Evolutionary conservation across 768 basidiomycete species (phyloP), one percentile per base, ranked within the genome.

Genomic region (Hygrocybe punicea): DNA sequence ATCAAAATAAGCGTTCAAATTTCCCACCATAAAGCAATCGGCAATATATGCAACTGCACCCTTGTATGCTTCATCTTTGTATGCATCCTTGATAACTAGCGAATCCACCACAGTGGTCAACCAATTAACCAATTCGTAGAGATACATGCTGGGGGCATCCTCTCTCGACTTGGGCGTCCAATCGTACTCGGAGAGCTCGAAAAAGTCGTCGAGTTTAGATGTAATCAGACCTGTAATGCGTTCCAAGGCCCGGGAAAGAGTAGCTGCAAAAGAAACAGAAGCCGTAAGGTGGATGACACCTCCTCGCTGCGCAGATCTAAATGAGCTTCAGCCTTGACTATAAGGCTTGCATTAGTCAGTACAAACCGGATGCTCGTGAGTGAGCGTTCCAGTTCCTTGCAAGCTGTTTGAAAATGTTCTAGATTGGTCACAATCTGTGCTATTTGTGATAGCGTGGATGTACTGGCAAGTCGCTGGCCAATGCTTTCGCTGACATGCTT

Each of bases 51-150:
- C 78, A n/a, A 96, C 77, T 13, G 97, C 95, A 44, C 85, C 87
- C 60, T 82, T 84, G 70, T 97, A 99, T 9, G 91, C 92, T 62
- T 91, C 86, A 53, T 93, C 89, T 72, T 94, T 95, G 75, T 93
- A 87, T 9, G 75, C 72, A 56, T 94, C 90, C 55, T 90, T 86
- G 73, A 98, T 84, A 58, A 80, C 82, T 62, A 87, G 84, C 57
- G 84, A 92, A 70, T 98, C 97, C 48, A 99, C 93, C 55, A 97
- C 91, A 1, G 95, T 97, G 37, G 89, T 95, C 52, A 98, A 80
- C 90, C 95, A 99, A 69, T 93, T 94, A 69, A 96, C 84, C 65
- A 98, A 83, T 70, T 98, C 96, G 68, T 93, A 89, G 2, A 98
- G 79, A 71, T 98, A 98, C 82, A 89, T 88, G 81, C 92, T 95